A percentile compares a stretch with the other conserved stretches of the same genome.
Evolutionary conservation across 805 yeast species (phyloP).

Genomic region (Kodamaea jinghongensis): DNA sequence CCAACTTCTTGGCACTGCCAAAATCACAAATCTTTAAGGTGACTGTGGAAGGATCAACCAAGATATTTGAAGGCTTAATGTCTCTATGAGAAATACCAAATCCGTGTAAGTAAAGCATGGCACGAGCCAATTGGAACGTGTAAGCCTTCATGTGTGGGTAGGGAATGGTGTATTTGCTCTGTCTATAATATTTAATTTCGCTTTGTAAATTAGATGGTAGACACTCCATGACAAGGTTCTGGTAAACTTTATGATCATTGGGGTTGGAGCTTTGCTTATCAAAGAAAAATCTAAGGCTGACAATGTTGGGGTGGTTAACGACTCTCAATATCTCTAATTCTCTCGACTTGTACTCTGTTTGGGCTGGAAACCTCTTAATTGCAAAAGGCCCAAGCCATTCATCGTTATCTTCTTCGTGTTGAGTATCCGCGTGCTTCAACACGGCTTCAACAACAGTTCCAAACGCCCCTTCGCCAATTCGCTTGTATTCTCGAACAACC

Average conservation of each 20-base stretch:
- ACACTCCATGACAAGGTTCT: constrained; percentile 84
- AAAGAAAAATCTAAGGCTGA: constrained; percentile 65
- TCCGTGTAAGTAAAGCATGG: constrained; percentile 79
- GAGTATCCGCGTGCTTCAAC: constrained; percentile 31
- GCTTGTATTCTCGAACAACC: constrained; percentile 68
- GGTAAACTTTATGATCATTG: constrained; percentile 62
- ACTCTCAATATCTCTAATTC: constrained; percentile 74
- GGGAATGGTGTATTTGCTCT: constrained; percentile 59
- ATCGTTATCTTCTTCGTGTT: constrained; percentile 10
- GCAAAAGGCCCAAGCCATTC: constrained; percentile 80
- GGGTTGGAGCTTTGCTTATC: constrained; percentile 56
- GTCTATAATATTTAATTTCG: constrained; percentile 69
- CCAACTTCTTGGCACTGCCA: constrained; percentile 80
- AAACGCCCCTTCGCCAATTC: constrained; percentile 84
- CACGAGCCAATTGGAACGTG: constrained; percentile 76
- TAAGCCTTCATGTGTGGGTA: constrained; percentile 73
- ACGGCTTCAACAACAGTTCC: constrained; percentile 82
- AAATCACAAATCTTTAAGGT: constrained; percentile 77
- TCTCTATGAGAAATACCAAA: constrained; percentile 81
- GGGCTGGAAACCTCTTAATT: constrained; percentile 81
- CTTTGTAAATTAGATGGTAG: constrained; percentile 75
- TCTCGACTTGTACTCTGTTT: constrained; percentile 80
- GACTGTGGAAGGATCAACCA: constrained; percentile 69
- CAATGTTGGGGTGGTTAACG: constrained; percentile 79
- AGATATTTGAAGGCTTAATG: constrained; percentile 77